Conservation (phyloP, 305 asterid genomes). For the Solanum hybrid region DNA sequence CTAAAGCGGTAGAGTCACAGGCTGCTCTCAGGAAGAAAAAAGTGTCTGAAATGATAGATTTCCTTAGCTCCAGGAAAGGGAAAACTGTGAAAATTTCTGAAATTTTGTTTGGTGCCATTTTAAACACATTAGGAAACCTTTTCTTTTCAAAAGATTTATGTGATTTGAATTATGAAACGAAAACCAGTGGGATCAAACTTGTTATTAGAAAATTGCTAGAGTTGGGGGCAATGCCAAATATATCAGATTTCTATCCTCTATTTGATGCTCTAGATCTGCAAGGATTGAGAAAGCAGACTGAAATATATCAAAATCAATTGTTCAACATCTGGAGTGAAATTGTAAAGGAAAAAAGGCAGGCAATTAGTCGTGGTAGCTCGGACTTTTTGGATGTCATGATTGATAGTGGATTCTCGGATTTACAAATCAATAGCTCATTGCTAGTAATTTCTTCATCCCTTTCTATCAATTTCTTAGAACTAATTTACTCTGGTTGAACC, state of each 20-base stretch:
- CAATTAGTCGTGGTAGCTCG: neutral
- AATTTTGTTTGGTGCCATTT: neutral
- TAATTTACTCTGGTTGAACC: neutral
- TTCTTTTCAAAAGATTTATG: conserved; percentile 2
- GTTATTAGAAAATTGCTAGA: neutral
- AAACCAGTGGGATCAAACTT: neutral
- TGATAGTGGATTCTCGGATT: conserved; percentile 6
- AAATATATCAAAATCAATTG: neutral
- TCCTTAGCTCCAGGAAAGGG: neutral
- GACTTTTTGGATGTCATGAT: conserved; percentile 13
- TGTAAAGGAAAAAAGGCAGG: neutral
- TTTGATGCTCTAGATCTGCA: conserved; percentile 13
- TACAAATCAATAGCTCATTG: neutral
- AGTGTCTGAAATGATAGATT: conserved; percentile 4
- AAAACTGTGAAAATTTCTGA: neutral
- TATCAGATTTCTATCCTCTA: conserved; percentile 15
- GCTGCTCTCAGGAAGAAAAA: conserved; percentile 2
- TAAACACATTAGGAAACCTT: neutral
- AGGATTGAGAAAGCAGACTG: conserved; percentile 8
- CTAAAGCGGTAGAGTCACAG: conserved; percentile 5
- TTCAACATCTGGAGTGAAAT: conserved; percentile 3
- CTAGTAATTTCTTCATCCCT: neutral
- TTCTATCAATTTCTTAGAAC: neutral
- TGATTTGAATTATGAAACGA: neutral
- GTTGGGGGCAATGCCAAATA: neutral